Conservation (phyloP, 306 rosid genomes). For the Erythrophleum fordii region DNA sequence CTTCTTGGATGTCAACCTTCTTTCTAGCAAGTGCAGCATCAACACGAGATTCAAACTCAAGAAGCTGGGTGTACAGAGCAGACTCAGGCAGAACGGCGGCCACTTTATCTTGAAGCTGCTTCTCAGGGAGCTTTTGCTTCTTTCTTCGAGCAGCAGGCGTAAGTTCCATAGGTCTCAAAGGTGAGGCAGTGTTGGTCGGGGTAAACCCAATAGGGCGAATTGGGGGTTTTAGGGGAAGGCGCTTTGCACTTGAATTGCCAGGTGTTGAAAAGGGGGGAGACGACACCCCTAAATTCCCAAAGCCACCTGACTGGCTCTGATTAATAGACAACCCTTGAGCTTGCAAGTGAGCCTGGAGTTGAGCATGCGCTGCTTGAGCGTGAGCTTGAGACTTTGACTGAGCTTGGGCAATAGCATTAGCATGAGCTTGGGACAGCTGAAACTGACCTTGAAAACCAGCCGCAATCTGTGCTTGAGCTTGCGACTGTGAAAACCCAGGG, state of each 20-base stretch:
- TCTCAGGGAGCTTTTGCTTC: constrained; percentile 97
- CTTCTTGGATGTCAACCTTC: constrained; percentile 97
- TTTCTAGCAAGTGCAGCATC: constrained; percentile 90
- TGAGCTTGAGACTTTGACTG: constrained; percentile 80
- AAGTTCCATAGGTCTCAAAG: constrained; percentile 83
- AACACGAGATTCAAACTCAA: constrained; percentile 92
- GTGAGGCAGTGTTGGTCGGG: constrained; percentile 61
- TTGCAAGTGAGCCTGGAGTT: constrained; percentile 92
- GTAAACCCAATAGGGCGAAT: constrained; percentile 76
- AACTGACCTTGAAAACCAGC: constrained; percentile 80
- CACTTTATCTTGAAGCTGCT: constrained; percentile 86
- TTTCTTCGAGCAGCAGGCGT: constrained; percentile 77
- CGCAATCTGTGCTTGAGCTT: constrained; percentile 70
- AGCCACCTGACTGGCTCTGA: constrained; percentile 67
- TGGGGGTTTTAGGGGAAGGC: constrained; percentile 83
- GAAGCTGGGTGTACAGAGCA: constrained; percentile 94
- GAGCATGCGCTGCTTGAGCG: constrained; percentile 83
- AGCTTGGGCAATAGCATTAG: constrained; percentile 93
- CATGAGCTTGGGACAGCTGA: constrained; percentile 91
- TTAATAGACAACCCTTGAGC: constrained; percentile 80
- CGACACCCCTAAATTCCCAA: constrained; percentile 66
- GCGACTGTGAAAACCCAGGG: constrained; percentile 73
- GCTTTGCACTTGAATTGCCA: constrained; percentile 59
- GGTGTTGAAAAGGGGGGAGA: constrained; percentile 58
- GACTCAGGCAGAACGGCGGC: constrained; percentile 92